Evolutionary conservation across 2,329 filamentous ascomycete genomes (phyloP), one percentile per base, ranked within the genome.

Genomic region (Apiospora rasikravindrae): DNA sequence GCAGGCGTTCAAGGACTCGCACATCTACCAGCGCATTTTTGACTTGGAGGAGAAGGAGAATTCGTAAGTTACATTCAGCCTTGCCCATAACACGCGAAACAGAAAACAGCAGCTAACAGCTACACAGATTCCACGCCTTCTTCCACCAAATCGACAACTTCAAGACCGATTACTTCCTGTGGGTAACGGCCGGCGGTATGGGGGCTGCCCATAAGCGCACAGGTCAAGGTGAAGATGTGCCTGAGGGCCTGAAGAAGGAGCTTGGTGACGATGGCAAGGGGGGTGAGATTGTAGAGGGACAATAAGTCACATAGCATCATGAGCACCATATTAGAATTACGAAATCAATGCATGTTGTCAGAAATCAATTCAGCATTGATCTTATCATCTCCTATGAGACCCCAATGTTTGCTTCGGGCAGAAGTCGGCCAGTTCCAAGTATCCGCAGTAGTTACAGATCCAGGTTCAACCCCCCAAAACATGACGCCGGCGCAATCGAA

Each of bases 21-120:
- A 97, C 81, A 98, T 99, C 73, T 99, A 99, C 81, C 90, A 93
- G 78, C 89, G 94, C 33, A 98, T 98, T 76, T 98, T 97, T 82
- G 88, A 92, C 37, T 92, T 97, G 70, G 96, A 98, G 82, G 94
- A 96, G 83, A 90, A 92, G 81, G 92, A 94, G 75, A 95, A 96
- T 80, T 90, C 93, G 93, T 96, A 87, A 89, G 93, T 89, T 49
- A 67, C 40, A 22, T 53, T 75, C 64, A 22, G 57, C 57, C 51
- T 40, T 29, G 49, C 45, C 19, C 13, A 22, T 4, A 8, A 29
- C 42, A 6, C 26, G 44, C 42, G 24, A 11, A 3, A 4, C n/a
- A 10, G 22, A 4, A 37, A 6, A n/a, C 2, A 16, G 33, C 10
- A 13, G 22, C 67, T 44, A 37, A 67, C 79, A 70, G 19, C 69